Conservation (phyloP, 306 rosid species). For the Lablab purpureus region DNA sequence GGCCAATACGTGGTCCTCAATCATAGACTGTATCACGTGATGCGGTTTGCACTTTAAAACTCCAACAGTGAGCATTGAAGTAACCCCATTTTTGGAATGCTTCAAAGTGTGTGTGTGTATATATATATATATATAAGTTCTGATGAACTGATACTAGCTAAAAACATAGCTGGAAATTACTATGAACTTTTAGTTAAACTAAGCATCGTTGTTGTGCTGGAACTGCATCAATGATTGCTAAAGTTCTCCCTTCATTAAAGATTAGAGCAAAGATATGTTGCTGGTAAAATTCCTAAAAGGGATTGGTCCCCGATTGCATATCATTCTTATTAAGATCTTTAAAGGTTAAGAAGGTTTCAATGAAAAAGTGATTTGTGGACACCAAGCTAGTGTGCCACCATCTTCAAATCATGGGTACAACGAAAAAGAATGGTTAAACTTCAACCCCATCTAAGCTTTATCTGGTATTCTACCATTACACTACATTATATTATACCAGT, state of each 20-base stretch:
- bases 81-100: slow-evolving; percentile 38
- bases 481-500: background rate
- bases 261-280: background rate
- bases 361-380: slow-evolving; percentile 38
- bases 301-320: slow-evolving; percentile 40
- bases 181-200: background rate
- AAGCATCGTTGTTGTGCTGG: slow-evolving; percentile 13
- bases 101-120: background rate
- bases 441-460: slow-evolving; percentile 16
- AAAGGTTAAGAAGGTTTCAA: slow-evolving; percentile 36
- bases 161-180: slow-evolving; percentile 19
- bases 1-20: slow-evolving; percentile 21
- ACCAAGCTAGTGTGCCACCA: background rate
- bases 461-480: background rate
- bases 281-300: slow-evolving; percentile 11
- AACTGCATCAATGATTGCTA: slow-evolving; percentile 9
- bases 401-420: slow-evolving; percentile 37
- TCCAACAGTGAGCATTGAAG: background rate
- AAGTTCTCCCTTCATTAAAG: background rate
- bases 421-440: slow-evolving; percentile 40
- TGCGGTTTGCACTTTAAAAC: slow-evolving; percentile 8
- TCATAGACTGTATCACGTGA: slow-evolving; percentile 15
- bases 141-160: background rate
- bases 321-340: background rate
- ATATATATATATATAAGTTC: background rate